Evolutionary conservation across 2,329 filamentous ascomycete species (phyloP), one percentile per base, ranked within the genome.

Genomic region (Fusarium goolgardi): DNA sequence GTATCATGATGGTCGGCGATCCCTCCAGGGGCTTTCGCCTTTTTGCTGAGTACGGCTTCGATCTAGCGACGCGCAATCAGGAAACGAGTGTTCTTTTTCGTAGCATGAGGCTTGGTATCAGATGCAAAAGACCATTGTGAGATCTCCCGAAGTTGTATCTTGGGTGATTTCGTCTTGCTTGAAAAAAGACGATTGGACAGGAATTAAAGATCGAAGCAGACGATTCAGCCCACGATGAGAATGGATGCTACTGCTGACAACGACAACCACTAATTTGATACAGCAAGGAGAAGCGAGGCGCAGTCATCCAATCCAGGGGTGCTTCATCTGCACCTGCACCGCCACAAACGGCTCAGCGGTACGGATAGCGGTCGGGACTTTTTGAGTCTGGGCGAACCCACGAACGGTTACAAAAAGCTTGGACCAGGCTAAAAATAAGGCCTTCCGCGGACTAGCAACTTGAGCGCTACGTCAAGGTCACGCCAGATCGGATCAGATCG

Each of bases 1-100:
- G 84, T 78, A 89, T 81, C 85, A 87, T 87, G 68, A 73, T 78
- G 75, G 66, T 72, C 70, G 73, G 56, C 78, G 80, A 80, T 79
- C 79, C 82, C 82, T 78, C 78, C 73, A 75, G 75, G 78, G 79
- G 77, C 75, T 69, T 70, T 63, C 65, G 71, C 62, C 71, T 65
- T 55, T 34, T 65, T 27, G 52, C 56, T 55, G 21, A 27, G 41
- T 49, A 49, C 32, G 45, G 34, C 44, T 41, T 55, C 53, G 56
- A 34, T 55, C 29, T 69, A 64, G 63, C 32, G 59, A 43, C 55
- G 46, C 47, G 59, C 45, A 65, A 45, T 52, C 51, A 46, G 45
- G 51, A 53, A 65, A 45, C 46, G 58, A 54, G 54, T 34, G 55
- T 44, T 55, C 23, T 13, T 32, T 52, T 54, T 66, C 27, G 47